Evolutionary conservation across 1,284 basidiomycete species (phyloP).

Genomic region (Ustanciosporium gigantosporum): DNA sequence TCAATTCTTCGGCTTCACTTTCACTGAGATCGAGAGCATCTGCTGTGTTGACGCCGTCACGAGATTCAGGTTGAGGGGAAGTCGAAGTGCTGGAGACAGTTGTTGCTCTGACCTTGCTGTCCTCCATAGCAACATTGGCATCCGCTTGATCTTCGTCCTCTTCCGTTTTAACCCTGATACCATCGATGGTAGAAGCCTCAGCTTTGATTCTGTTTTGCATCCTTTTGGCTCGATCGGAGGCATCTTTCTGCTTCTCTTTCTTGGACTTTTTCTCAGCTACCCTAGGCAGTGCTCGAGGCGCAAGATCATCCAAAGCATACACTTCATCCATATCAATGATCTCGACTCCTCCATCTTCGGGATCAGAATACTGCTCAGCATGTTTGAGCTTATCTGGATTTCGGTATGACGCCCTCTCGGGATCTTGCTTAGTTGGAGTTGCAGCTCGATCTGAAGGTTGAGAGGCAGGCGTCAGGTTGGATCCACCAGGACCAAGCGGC

Average conservation of each 20-base stretch:
- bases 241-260: conserved; percentile 60
- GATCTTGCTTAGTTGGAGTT: conserved; percentile 26
- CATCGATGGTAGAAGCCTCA: conserved; percentile 10
- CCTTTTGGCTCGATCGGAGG: conserved; percentile 54
- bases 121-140: conserved; percentile 1
- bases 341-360: conserved; percentile 43
- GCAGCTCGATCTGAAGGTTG: too few relatives aligned
- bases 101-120: neutral
- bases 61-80: conserved; percentile 14
- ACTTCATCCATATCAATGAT: conserved; percentile 80
- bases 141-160: conserved; percentile 23
- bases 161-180: conserved; percentile 32
- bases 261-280: conserved; percentile 53
- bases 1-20: conserved; percentile 80
- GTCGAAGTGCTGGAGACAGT: conserved; percentile 13
- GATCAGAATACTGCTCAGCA: conserved; percentile 37
- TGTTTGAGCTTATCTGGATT: conserved; percentile 44
- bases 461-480: conserved; percentile 15
- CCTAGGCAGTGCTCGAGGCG: conserved; percentile 75
- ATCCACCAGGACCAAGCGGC: conserved; percentile 25
- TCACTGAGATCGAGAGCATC: conserved; percentile 81
- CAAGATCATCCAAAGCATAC: conserved; percentile 80
- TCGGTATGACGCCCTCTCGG: conserved; percentile 27
- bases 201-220: conserved; percentile 60
- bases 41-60: conserved; percentile 66